Evolutionary conservation across 192 early-diverging fungal genomes (phyloP), one percentile per base, ranked within the genome.

Genomic region (Dispira parvispora): DNA sequence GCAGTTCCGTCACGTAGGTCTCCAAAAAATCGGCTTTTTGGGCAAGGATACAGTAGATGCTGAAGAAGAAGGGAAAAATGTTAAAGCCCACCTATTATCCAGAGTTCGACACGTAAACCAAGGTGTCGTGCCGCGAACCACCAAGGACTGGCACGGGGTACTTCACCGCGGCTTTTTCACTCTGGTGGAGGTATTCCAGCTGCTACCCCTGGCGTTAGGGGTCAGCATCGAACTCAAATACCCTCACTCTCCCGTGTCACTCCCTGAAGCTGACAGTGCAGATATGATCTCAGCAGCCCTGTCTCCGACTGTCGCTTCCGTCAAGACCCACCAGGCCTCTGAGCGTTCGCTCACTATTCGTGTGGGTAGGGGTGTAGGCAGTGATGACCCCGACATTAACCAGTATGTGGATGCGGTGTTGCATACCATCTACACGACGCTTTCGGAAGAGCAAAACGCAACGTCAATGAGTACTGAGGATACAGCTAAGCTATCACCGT

Each of bases 161-260:
- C 44, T 75, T 43, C 62, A 65, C 8, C 66, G 71, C 42, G 53
- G 64, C 28, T 72, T 68, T 3, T 60, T 78, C 28, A 68, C 76
- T 3, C 69, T 78, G 0, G 65, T 66, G 21, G 68, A 78, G 27
- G 71, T 69, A n/a, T 67, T 78, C 28, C 67, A 61, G 43, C 65
- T 82, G 54, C 63, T 90, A 42, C 81, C 84, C 10, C 65, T 74
- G 0, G 75, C 82, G 11, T 72, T 95, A 38, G 94, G 94, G 21
- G 67, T 96, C 14, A 84, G 86, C 70, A 73, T 99, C 45, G 88
- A 93, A 53, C 72, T 99, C 14, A 84, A 90, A 67, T 94, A 96
- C 68, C 92, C 88, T 74, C 5, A 68, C 75, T 21, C 85, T 89
- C 70, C 67, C 72, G 25, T 66, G 72, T 8, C 43, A 69, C 9